Percentiles rank a stretch among this genome's conserved stretches.
Conservation (phyloP, 164 flowering plant genomes). For the Vitis amurensis region DNA sequence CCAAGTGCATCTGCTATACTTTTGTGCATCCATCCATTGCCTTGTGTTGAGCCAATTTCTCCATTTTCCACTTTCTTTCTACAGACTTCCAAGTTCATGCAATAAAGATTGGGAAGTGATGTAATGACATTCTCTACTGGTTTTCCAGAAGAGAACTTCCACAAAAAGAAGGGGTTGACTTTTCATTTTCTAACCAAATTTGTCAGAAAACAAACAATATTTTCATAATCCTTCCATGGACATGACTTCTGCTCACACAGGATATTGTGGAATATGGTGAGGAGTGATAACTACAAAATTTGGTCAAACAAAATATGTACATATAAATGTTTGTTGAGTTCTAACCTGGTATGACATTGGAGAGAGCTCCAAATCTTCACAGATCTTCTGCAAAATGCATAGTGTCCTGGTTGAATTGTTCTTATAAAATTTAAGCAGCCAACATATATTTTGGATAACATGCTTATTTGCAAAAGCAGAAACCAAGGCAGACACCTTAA, state of each 20-base stretch:
- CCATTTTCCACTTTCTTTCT: conserved; percentile 41
- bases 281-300: conserved; percentile 81
- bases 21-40: conserved; percentile 38
- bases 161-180: conserved; percentile 87
- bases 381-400: conserved; percentile 61
- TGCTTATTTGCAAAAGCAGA: conserved; percentile 66
- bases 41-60: conserved; percentile 35
- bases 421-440: conserved; percentile 90
- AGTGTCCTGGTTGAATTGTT: conserved; percentile 67
- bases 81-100: conserved; percentile 57
- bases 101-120: conserved; percentile 66
- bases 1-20: too few species aligned
- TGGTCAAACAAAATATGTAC: conserved; percentile 1
- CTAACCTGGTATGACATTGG: conserved; percentile 96
- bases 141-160: conserved; percentile 88
- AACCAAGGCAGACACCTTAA: conserved; percentile 62
- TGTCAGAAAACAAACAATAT: conserved; percentile 65
- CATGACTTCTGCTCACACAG: conserved; percentile 76
- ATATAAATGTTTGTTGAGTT: neutral
- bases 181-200: conserved; percentile 75
- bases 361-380: conserved; percentile 85
- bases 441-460: conserved; percentile 74
- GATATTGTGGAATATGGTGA: conserved; percentile 66
- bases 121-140: conserved; percentile 77
- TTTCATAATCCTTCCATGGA: conserved; percentile 61